Evolutionary conservation across 805 yeast genomes (phyloP), one percentile per base, ranked within the genome.

Genomic region (Schwanniomyces pseudopolymorphus): DNA sequence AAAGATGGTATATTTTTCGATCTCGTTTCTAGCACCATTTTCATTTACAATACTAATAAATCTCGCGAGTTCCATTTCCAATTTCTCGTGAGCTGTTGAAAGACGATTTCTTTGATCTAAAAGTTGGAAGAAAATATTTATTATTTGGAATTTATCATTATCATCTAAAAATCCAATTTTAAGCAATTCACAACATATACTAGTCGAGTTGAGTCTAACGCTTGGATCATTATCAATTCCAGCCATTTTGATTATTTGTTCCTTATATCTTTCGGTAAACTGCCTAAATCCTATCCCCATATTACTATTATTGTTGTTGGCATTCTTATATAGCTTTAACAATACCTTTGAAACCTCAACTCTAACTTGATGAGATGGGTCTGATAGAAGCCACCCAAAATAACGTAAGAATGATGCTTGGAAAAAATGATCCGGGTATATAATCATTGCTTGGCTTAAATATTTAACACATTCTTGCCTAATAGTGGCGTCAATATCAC

Each of bases 341-440:
- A 90, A 65, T 3, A 77, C 74, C 53, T 74, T 79, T 21, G 86
- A 59, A 1, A 83, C 90, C 54, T 87, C 89, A 7, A 73, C 60
- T 53, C 96, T 75, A 1, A 88, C 95, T 3, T 60, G 51, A 9
- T 77, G 63, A 13, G 79, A 75, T 2, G 80, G 70, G 58, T 90
- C 97, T n/a, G 91, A 83, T 36, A 91, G 67, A 27, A 88, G 70
- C 95, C 95, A 87, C 4, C 96, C 96, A 57, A 87, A 76, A 62
- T 87, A 88, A 51, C 90, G 78, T 51, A 89, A 72, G 57, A 83
- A 88, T 1, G 83, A 70, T 10, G 85, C 83, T 49, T 81, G 86
- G 52, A 86, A 77, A 56, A 87, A 89, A 44, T 74, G 67, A 47
- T 85, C 90, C 0, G 96, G 95, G 50, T 78, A 78, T 5, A 67